Percentiles rank a stretch among this genome's conserved stretches.
Evolutionary conservation across 1,284 basidiomycete genomes (phyloP).

Genomic region (Rhodotorula mucilaginosa): DNA sequence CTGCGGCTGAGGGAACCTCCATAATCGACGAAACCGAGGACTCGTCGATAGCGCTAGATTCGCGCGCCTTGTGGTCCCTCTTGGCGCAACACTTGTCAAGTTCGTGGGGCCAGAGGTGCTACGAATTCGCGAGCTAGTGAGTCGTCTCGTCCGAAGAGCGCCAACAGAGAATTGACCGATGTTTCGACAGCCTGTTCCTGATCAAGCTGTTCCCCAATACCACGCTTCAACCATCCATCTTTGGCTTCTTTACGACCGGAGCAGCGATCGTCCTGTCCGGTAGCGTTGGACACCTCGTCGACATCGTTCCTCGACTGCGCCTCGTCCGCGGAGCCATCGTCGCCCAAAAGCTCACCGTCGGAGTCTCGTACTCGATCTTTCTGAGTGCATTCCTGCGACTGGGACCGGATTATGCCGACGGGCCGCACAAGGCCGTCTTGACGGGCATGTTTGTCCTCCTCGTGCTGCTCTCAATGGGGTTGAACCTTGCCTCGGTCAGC

Average conservation of each 20-base stretch:
- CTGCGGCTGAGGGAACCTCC: neutral
- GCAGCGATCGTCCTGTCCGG: constrained; percentile 50
- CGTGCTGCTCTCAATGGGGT: constrained; percentile 51
- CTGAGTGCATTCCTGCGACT: constrained; percentile 46
- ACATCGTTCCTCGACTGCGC: constrained; percentile 51
- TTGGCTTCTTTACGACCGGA: constrained; percentile 54
- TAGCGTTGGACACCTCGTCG: constrained; percentile 55
- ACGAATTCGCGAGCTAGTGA: constrained; percentile 36
- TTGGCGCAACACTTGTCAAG: constrained; percentile 37
- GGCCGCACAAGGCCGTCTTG: neutral
- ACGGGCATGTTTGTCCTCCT: constrained; percentile 50
- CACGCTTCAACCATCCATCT: constrained; percentile 57
- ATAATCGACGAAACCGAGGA: neutral
- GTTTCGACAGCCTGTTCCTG: constrained; percentile 49
- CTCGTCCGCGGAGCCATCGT: constrained; percentile 54
- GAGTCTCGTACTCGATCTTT: constrained; percentile 51
- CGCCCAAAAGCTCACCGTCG: constrained; percentile 54
- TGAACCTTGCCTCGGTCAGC: constrained; percentile 48
- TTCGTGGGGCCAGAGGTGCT: constrained; percentile 12
- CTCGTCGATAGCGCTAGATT: constrained; percentile 3
- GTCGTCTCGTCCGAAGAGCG: constrained; percentile 17
- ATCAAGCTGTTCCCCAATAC: constrained; percentile 56
- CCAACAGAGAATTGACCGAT: neutral
- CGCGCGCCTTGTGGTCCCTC: constrained; percentile 23
- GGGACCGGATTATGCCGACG: neutral